A percentile compares a stretch with the other conserved stretches of the same genome.
phyloP scores from a whole-genome alignment of 2,329 filamentous ascomycete genomes.

The Cryoendolithus antarcticus region DNA sequence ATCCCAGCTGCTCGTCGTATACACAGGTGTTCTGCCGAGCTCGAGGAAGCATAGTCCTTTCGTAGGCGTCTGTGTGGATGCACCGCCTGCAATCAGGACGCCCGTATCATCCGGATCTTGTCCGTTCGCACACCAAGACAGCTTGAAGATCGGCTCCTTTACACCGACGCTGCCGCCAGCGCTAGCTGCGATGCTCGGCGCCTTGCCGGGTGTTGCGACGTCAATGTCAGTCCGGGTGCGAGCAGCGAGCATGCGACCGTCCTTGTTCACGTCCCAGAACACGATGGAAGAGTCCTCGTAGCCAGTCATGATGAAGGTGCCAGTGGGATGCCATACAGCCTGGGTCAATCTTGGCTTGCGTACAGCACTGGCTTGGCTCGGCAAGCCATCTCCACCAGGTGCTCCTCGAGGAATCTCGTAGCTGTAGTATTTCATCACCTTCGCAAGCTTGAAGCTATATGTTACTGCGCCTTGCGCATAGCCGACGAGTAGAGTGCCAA shows the following conservation, averaged over 20 bases:
- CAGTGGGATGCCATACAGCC: slow-evolving; percentile 88
- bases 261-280: slow-evolving; percentile 73
- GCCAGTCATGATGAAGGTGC: slow-evolving; percentile 73
- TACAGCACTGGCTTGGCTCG: slow-evolving; percentile 45
- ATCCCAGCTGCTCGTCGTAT: slow-evolving; percentile 86
- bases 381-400: slow-evolving; percentile 62
- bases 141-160: slow-evolving; percentile 62
- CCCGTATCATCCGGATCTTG: slow-evolving; percentile 91
- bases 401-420: slow-evolving; percentile 74
- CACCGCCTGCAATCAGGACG: slow-evolving; percentile 73
- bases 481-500: slow-evolving; percentile 82
- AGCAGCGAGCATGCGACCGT: slow-evolving; percentile 72
- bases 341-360: slow-evolving; percentile 67
- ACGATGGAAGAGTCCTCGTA: slow-evolving; percentile 88
- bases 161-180: slow-evolving; percentile 41
- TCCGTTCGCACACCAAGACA: slow-evolving; percentile 82
- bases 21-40: slow-evolving; percentile 75
- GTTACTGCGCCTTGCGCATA: slow-evolving; percentile 79
- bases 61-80: slow-evolving; percentile 51
- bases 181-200: slow-evolving; percentile 2
- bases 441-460: slow-evolving; percentile 90
- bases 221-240: slow-evolving; percentile 64
- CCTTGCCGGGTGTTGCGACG: slow-evolving; percentile 51
- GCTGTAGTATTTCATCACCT: slow-evolving; percentile 64
- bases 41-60: slow-evolving; percentile 84